A percentile compares a stretch with the other conserved stretches of the same genome.
Evolutionary conservation across 139 green algal species (phyloP).

Genomic region (Trebouxia sp.): DNA sequence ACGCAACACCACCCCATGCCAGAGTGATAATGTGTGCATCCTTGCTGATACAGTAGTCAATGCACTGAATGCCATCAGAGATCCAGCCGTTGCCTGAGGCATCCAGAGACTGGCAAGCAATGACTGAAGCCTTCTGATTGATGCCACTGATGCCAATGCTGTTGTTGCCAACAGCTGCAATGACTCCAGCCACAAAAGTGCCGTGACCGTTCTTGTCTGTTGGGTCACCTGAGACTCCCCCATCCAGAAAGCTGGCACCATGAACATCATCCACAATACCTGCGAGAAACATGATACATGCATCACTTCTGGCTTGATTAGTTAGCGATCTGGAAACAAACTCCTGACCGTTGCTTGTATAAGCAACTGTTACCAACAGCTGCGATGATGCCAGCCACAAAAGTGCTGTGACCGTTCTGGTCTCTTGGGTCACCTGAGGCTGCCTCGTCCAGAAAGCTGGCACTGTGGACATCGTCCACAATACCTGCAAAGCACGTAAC

Average conservation of each 20-base stretch:
- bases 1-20: conserved; percentile 34
- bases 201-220: conserved; percentile 42
- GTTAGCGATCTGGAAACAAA: too few relatives aligned
- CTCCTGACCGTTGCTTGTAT: too few relatives aligned
- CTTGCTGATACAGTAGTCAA: conserved; percentile 23
- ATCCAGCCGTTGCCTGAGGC: conserved; percentile 11
- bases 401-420: conserved; percentile 40
- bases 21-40: conserved; percentile 35
- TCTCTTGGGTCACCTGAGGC: conserved; percentile 27
- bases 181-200: conserved; percentile 38
- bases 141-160: conserved; percentile 23
- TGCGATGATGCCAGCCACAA: conserved; percentile 37
- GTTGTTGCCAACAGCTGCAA: conserved; percentile 38
- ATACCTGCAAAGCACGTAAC: conserved; percentile 31
- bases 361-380: conserved; percentile 39
- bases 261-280: conserved; percentile 41
- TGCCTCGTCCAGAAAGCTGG: conserved; percentile 21
- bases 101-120: conserved; percentile 33
- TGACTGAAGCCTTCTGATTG: not conserved
- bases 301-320: not conserved
- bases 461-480: conserved; percentile 37
- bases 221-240: conserved; percentile 4
- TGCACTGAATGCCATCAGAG: conserved; percentile 18
- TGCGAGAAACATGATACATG: not conserved
- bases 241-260: conserved; percentile 31